phyloP scores from a whole-genome alignment of 345 rosid species.

The Fremontodendron californicum region DNA sequence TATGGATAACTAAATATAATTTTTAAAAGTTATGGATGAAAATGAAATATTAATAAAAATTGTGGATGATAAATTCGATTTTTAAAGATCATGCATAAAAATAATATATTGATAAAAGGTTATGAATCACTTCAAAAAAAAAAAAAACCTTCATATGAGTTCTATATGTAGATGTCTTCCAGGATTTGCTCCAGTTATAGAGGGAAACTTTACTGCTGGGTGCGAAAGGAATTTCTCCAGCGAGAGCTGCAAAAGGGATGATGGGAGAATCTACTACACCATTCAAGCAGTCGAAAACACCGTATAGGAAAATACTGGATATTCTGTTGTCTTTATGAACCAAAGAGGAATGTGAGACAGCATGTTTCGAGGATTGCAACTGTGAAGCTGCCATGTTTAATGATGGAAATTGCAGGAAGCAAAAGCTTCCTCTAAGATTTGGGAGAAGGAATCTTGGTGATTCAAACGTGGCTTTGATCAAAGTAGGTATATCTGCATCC shows the following conservation, averaged over 20 bases:
- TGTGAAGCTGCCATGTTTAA: slow-evolving; percentile 6
- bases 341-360: background rate
- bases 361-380: background rate
- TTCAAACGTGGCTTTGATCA: background rate
- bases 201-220: background rate
- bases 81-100: too few species aligned
- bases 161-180: slow-evolving; percentile 4
- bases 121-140: too few species aligned
- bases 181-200: background rate
- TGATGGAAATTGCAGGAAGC: background rate
- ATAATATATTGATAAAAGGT: too few species aligned
- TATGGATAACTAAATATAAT: too few species aligned
- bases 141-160: too few species aligned
- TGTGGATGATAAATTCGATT: too few species aligned
- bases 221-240: background rate
- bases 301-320: background rate
- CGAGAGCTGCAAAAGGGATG: background rate
- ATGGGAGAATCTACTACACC: background rate
- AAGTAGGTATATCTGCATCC: background rate
- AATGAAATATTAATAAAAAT: too few species aligned
- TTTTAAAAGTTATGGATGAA: too few species aligned
- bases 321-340: background rate
- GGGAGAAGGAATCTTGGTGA: background rate
- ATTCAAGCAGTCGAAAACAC: background rate
- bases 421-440: slow-evolving; percentile 8